Base-by-base conservation (phyloP, 2,329 filamentous ascomycete genomes). In the Trichothecium sympodiale region DNA sequence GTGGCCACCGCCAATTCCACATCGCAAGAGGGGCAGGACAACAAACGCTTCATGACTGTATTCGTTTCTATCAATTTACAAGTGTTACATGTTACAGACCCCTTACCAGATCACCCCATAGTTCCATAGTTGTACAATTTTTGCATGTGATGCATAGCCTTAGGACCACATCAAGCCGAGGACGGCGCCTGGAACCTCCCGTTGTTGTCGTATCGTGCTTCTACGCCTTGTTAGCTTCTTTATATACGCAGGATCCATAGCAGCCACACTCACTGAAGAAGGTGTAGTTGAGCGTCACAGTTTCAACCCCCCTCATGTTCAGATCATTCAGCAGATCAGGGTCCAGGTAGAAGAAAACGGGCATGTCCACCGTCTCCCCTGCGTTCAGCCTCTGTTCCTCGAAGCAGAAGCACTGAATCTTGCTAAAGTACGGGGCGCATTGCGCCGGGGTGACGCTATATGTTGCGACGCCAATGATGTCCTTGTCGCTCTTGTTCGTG, bases 361-460 rank as follows among this genome's bases (percentile, higher is more conserved):
- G 93, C 93, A 98, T 98, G 58, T 98, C 91, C 36, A 98, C 91
- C 31, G 87, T 91, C 69, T 98, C 93, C 31, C 89, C 88, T 5
- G 88, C 88, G 54, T 91, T 89, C 45, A 98, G 61, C 42, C 93
- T 73, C 69, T 98, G 91, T 61, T 87, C 89, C 64, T 98, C 91
- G 51, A 98, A 98, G 60, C 91, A 98, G 61, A 98, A 98, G 55
- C 91, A 98, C 61, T 98, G 91, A 31, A 98, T 98, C 72, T 98
- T 98, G 74, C 84, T 93, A 55, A 98, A 98, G 59, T 98, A 98
- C 2, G 86, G 88, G 30, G 91, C 89, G 31, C 94, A 88, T 62
- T 98, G 91, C 4, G 77, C 91, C 0, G 91, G 91, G 3, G 89
- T 95, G 20, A 98, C 93, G 53, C 85, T 94, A 62, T 98, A 98